Base-by-base conservation (phyloP, 2,329 filamentous ascomycete genomes). In the Westerdykella ornata region DNA sequence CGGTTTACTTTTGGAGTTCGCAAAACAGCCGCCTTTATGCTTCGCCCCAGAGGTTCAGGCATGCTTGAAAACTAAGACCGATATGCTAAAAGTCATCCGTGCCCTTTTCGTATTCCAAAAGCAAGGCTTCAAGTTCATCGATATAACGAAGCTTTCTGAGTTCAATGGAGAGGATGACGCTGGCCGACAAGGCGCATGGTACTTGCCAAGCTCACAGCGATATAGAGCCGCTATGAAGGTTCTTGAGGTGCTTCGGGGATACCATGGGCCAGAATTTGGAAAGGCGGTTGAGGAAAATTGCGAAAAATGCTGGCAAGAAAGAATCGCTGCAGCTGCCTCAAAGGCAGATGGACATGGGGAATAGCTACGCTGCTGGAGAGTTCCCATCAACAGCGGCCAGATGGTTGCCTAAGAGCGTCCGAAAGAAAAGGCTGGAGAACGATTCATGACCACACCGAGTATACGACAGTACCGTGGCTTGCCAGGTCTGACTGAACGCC, bases 21-120 rank as follows among this genome's bases (percentile, higher is more conserved):
- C 38, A 11, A 30, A 32, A 4, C 38, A 39, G 15, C 38, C 30
- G 15, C 38, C 29, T 6, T 16, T 34, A 19, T 39, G 38, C 13
- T 18, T 15, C 16, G 5, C 31, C 31, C 31, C 14, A 33, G 16
- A 33, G 14, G 31, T 33, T 33, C 11, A 12, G 8, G 16, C 31
- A 13, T 18, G 31, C 31, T 33, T 33, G 31, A 33, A 33, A 15
- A 33, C 31, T 13, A 15, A 11, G 16, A 33, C 14, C 31, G 31
- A 33, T 33, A 33, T 33, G 31, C 13, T 33, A 15, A 5, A 13
- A 33, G 31, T 33, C 8, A 7, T 33, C 13, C 14, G 31, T 15
- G 31, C 14, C 14, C 14, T 33, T 13, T 33, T 33, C 14, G 9
- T 8, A 15, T 33, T 8, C 9, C 9, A 33, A 33, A 33, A 33